A percentile compares a stretch with the other conserved stretches of the same genome.
Evolutionary conservation across 1,139 yeast species (phyloP).

Genomic region (Yamadazyma atlantica): DNA sequence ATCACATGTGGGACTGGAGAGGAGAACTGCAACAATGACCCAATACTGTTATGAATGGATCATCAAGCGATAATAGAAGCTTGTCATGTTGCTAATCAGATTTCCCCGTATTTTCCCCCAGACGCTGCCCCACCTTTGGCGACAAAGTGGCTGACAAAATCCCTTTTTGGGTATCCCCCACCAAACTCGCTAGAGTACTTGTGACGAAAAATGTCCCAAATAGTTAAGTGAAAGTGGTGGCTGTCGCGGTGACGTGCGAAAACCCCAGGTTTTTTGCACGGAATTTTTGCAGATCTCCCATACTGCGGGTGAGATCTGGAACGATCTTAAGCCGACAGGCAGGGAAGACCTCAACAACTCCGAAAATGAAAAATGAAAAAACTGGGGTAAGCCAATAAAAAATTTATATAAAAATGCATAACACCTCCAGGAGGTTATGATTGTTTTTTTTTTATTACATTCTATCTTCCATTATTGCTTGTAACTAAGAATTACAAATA

Average conservation of each 20-base stretch:
- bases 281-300: neutral
- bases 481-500: neutral
- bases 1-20: too few species aligned
- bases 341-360: neutral
- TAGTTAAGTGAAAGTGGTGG: neutral
- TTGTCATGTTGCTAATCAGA: neutral
- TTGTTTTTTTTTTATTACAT: neutral
- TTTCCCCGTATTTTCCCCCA: conserved; percentile 1
- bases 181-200: neutral
- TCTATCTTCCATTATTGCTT: neutral
- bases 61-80: neutral
- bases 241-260: neutral
- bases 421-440: neutral
- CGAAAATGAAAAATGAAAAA: neutral
- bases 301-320: neutral
- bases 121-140: neutral
- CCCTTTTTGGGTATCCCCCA: neutral
- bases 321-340: neutral
- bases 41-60: too few species aligned
- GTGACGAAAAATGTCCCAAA: neutral
- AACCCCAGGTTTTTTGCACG: neutral
- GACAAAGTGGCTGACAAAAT: neutral
- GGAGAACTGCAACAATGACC: too few species aligned
- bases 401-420: neutral
- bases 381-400: neutral